phyloP scores from a whole-genome alignment of 176 grass and related monocot genomes.

The Oryza longistaminata region DNA sequence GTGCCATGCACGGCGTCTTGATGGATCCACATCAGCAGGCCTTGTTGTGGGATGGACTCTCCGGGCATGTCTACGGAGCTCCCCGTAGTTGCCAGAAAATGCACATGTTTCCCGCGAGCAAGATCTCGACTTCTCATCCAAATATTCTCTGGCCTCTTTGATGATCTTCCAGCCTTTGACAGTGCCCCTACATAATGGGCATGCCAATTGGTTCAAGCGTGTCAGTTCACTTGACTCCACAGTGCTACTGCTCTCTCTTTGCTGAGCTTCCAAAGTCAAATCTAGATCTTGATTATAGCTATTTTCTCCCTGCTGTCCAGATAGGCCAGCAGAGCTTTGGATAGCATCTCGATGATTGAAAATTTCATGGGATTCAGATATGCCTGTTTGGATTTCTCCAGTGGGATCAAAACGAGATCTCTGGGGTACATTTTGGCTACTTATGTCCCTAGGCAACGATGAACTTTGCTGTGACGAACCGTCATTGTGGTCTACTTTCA shows the following conservation, averaged over 20 bases:
- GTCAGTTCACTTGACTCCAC: slow-evolving; percentile 40
- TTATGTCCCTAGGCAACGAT: slow-evolving; percentile 31
- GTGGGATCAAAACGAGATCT: slow-evolving; percentile 26
- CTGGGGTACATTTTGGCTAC: slow-evolving; percentile 34
- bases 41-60: slow-evolving; percentile 64
- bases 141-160: slow-evolving; percentile 67
- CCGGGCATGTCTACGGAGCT: slow-evolving; percentile 72
- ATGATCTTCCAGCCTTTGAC: slow-evolving; percentile 64
- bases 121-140: slow-evolving; percentile 66
- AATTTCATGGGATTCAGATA: slow-evolving; percentile 39
- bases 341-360: slow-evolving; percentile 32
- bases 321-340: background rate
- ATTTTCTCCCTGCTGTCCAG: slow-evolving; percentile 38
- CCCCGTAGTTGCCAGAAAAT: slow-evolving; percentile 76
- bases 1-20: slow-evolving; percentile 62
- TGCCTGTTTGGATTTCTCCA: slow-evolving; percentile 31
- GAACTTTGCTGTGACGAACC: slow-evolving; percentile 41
- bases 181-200: slow-evolving; percentile 71
- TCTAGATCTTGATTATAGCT: slow-evolving; percentile 35
- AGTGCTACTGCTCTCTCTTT: slow-evolving; percentile 30
- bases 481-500: slow-evolving; percentile 37
- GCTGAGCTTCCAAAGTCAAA: slow-evolving; percentile 38
- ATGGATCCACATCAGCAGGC: slow-evolving; percentile 66
- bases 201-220: slow-evolving; percentile 48
- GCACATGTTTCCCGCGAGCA: slow-evolving; percentile 63